Base-by-base conservation (phyloP, 2,329 filamentous ascomycete genomes). In the Fusarium sp. region DNA sequence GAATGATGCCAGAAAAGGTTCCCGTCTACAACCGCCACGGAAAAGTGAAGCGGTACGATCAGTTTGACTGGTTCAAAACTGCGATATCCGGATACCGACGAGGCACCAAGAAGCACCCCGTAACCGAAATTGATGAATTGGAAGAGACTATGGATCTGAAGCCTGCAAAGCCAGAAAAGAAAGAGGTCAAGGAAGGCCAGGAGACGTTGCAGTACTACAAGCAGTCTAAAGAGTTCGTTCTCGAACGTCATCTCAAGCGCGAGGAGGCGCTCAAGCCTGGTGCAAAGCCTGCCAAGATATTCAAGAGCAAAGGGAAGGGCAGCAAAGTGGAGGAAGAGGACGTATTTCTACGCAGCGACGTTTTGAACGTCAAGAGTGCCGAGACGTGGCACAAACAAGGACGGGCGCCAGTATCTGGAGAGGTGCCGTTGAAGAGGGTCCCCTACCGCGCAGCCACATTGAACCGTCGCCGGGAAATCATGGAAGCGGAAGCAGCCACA, bases 321-420 rank as follows among this genome's bases (percentile, higher is more conserved):
- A 86, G 87, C 40, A 90, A 89, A 42, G 78, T 84, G 3, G 90
- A 89, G 40, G 86, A 91, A 56, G 92, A 97, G 73, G 88, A 91
- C 1, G 92, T 98, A 0, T 98, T 88, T 72, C 83, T 83, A 1
- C 88, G 94, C 31, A 84, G 85, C 49, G 93, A 98, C 65, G 87
- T 98, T 0, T 87, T 93, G 3, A 83, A 85, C 35, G 96, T 96
- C 74, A 93, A 97, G 75, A 96, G 92, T 26, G 90, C 91, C 2
- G 95, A 99, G 74, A 97, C 92, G 2, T 99, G 95, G 95, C 95
- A 98, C 74, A 97, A 97, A 74, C 94, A 97, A 80, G 95, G 95
- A 0, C 86, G 94, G 10, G 89, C 88, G 25, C 88, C 95, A 4
- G 83, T 85, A 25, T 72, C 81, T 0, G 92, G 91, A 4, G 88